phyloP scores from a whole-genome alignment of 2,329 filamentous ascomycete genomes.

The Phyllosticta citrichinensis region DNA sequence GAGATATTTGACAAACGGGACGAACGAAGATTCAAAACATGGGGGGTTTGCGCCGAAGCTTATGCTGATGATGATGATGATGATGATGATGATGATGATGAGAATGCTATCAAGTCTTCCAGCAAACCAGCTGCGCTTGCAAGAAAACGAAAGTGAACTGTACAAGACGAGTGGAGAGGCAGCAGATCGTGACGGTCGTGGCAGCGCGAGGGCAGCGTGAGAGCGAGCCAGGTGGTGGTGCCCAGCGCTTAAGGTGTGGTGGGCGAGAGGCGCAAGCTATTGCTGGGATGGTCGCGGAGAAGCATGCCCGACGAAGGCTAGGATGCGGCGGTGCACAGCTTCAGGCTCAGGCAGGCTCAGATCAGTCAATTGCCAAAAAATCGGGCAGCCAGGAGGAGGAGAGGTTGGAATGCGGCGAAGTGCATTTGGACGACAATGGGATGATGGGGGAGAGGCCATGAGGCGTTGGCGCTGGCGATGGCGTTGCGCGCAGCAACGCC shows the following conservation, averaged over 20 bases:
- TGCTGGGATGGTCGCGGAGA: neutral
- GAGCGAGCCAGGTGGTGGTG: neutral
- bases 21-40: neutral
- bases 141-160: neutral
- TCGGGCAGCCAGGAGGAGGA: neutral
- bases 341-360: neutral
- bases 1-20: neutral
- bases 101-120: neutral
- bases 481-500: neutral
- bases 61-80: neutral
- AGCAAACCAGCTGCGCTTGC: neutral
- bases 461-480: neutral
- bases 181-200: constrained; percentile 4
- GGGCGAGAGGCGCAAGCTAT: neutral
- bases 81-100: neutral
- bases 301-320: neutral
- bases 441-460: neutral
- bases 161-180: constrained; percentile 2
- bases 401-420: neutral
- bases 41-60: neutral
- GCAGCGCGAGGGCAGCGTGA: neutral
- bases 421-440: neutral
- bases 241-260: neutral
- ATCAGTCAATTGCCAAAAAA: neutral
- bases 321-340: neutral